Evolutionary conservation across 257 asterid genomes (phyloP).

Genomic region (Solanum gandarillasii): DNA sequence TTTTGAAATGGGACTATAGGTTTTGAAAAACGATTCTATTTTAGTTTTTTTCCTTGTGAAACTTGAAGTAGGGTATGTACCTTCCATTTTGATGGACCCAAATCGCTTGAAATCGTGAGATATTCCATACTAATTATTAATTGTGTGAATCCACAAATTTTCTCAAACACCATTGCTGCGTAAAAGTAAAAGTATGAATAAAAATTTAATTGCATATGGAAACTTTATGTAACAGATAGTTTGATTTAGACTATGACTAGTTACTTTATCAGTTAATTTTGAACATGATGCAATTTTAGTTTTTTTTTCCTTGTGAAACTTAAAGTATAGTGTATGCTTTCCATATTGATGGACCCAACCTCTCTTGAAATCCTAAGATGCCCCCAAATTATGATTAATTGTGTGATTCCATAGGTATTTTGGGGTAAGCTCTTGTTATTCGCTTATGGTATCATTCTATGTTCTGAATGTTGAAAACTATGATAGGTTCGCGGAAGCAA

Average conservation of each 20-base stretch:
- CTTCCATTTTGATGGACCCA: background rate
- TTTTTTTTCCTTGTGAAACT: background rate
- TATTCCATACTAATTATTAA: background rate
- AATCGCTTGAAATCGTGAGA: background rate
- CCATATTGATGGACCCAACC: background rate
- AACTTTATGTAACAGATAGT: background rate
- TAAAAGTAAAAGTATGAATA: background rate
- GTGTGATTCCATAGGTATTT: background rate
- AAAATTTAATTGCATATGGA: background rate
- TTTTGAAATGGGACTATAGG: background rate
- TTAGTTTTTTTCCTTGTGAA: background rate
- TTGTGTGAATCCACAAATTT: background rate
- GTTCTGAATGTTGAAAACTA: background rate
- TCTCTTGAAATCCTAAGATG: background rate
- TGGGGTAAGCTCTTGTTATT: background rate
- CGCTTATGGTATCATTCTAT: background rate
- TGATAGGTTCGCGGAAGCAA: slow-evolving; percentile 36
- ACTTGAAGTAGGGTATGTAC: background rate
- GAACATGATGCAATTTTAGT: background rate
- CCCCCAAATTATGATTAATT: background rate
- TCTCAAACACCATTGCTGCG: background rate
- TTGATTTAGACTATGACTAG: background rate
- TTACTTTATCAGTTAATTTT: background rate
- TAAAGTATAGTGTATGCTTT: background rate
- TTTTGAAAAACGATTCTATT: background rate